Evolutionary conservation across 1,139 yeast genomes (phyloP).

Genomic region (Nadsonia commutata): DNA sequence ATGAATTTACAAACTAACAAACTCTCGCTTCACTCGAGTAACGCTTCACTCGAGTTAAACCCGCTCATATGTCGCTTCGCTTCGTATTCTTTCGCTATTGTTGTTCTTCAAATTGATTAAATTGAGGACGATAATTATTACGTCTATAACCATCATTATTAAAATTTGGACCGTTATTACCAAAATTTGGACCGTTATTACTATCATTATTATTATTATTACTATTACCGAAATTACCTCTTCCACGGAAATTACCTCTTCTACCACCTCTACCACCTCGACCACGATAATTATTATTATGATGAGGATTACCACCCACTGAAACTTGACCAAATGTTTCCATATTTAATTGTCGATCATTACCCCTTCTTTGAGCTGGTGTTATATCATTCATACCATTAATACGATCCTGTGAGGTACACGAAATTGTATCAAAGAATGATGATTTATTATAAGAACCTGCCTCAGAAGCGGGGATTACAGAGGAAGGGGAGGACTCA

Average conservation of each 20-base stretch:
- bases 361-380: constrained; percentile 39
- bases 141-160: neutral
- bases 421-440: constrained; percentile 68
- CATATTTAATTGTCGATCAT: constrained; percentile 44
- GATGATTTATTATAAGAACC: constrained; percentile 59
- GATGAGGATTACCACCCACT: neutral
- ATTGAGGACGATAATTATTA: neutral
- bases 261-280: constrained; percentile 23
- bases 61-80: too few relatives aligned
- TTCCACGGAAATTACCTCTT: too few relatives aligned
- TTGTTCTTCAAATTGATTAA: neutral
- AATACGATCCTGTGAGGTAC: constrained; percentile 27
- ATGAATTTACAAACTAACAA: too few relatives aligned
- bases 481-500: constrained; percentile 10
- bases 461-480: constrained; percentile 15
- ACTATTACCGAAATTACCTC: constrained; percentile 10
- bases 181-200: neutral
- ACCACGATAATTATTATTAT: constrained; percentile 17
- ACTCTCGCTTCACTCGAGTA: too few relatives aligned
- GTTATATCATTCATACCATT: constrained; percentile 9
- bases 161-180: neutral
- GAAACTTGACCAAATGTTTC: constrained; percentile 56
- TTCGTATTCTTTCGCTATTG: too few relatives aligned
- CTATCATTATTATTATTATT: constrained; percentile 22
- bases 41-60: too few relatives aligned